Evolutionary conservation across 73 alveolate genomes (phyloP).

Genomic region (Tetrahymena malaccensis): DNA sequence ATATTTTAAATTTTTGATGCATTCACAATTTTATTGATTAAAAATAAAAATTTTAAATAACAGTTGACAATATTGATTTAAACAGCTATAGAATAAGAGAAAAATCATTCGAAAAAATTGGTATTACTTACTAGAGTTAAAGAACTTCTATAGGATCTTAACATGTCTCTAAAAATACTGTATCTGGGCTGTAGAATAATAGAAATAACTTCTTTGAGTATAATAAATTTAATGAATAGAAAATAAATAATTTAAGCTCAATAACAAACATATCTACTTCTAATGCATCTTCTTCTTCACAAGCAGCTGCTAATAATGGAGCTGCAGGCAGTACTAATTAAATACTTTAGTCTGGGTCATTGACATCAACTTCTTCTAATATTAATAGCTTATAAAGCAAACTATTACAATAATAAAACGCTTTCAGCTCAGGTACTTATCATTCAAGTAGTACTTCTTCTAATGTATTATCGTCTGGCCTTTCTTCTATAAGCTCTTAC

Average conservation of each 20-base stretch:
- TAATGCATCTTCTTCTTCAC: neutral
- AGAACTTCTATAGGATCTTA: neutral
- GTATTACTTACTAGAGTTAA: neutral
- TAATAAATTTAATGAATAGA: neutral
- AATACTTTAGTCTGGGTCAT: neutral
- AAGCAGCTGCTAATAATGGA: neutral
- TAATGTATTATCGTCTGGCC: neutral
- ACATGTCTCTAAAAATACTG: neutral
- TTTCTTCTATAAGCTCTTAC: neutral
- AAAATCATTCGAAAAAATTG: neutral
- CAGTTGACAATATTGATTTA: neutral
- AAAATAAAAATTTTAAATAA: neutral
- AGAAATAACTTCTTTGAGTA: neutral
- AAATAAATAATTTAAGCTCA: neutral
- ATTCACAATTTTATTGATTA: no score
- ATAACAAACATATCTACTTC: neutral
- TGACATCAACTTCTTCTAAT: neutral
- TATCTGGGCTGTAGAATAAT: neutral
- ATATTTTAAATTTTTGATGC: neutral
- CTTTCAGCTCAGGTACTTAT: neutral
- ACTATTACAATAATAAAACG: neutral
- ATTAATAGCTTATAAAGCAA: neutral
- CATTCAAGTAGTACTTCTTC: neutral
- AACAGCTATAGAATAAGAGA: neutral
- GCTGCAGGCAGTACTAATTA: neutral